Evolutionary conservation across 2,329 filamentous ascomycete genomes (phyloP).

Genomic region (Diplodia seriata): DNA sequence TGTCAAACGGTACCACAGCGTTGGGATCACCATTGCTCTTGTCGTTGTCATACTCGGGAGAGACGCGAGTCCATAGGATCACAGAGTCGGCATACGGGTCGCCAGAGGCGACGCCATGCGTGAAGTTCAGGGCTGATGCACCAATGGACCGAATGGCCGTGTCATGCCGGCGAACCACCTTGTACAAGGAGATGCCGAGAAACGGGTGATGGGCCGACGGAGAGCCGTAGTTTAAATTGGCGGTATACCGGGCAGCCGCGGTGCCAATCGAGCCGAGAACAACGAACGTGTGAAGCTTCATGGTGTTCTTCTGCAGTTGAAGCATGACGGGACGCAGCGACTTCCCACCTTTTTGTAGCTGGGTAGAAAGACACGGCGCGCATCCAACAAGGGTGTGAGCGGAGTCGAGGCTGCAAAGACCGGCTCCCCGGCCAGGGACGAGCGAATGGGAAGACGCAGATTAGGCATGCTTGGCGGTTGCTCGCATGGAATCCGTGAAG

Average conservation of each 20-base stretch:
- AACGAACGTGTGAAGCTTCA: conserved; percentile 11
- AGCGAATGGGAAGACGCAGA: conserved; percentile 16
- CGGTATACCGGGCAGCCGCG: conserved; percentile 15
- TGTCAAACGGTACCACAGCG: background rate
- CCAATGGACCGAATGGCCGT: conserved; percentile 42
- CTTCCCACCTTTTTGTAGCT: conserved; percentile 10
- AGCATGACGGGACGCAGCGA: background rate
- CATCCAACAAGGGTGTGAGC: conserved; percentile 9
- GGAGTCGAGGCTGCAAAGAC: background rate
- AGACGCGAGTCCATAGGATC: conserved; percentile 52
- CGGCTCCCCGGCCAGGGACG: background rate
- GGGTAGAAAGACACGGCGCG: conserved; percentile 17
- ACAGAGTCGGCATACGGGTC: conserved; percentile 51
- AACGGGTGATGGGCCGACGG: conserved; percentile 67
- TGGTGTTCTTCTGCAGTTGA: background rate
- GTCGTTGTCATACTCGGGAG: conserved; percentile 45
- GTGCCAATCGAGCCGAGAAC: conserved; percentile 5
- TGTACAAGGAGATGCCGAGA: conserved; percentile 67
- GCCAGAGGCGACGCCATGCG: conserved; percentile 59
- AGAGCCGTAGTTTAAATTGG: conserved; percentile 69
- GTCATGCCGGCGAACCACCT: conserved; percentile 62
- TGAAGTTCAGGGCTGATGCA: conserved; percentile 64
- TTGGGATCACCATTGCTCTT: conserved; percentile 39
- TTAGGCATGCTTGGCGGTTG: conserved; percentile 24
- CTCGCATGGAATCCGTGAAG: background rate